Evolutionary conservation across 2,329 filamentous ascomycete species (phyloP).

Genomic region (Diaporthe citri): DNA sequence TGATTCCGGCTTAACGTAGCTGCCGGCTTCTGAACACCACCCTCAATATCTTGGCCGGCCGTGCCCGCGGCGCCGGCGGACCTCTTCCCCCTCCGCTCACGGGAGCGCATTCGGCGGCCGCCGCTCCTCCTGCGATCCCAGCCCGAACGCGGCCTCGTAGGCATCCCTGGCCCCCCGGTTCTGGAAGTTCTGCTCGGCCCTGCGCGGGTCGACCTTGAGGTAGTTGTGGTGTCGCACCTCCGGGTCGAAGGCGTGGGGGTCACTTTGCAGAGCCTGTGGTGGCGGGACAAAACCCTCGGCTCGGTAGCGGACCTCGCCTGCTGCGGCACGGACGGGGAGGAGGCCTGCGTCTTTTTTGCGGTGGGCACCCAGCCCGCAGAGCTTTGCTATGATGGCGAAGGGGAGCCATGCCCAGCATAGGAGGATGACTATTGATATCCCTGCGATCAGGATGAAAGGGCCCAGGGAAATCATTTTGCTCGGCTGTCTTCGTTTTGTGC

Average conservation of each 20-base stretch:
- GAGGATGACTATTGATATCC: conserved; percentile 5
- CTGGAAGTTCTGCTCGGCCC: background rate
- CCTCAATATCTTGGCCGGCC: background rate
- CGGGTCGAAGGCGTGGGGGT: conserved; percentile 20
- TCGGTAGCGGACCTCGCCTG: background rate
- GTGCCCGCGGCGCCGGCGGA: background rate
- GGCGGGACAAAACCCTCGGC: background rate
- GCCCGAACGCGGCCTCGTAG: conserved; percentile 56
- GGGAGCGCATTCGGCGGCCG: background rate
- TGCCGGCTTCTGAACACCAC: background rate
- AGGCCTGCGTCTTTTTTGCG: background rate
- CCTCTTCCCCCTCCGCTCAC: background rate
- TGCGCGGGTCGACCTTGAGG: conserved; percentile 2
- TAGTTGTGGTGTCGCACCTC: background rate
- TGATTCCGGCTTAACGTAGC: background rate
- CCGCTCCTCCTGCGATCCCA: conserved; percentile 45
- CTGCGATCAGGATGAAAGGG: conserved; percentile 21
- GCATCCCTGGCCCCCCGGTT: conserved; percentile 51
- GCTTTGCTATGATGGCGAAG: background rate
- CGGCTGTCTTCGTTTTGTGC: background rate
- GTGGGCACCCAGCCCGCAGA: background rate
- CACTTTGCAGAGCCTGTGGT: background rate
- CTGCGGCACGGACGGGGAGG: background rate
- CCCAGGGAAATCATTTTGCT: background rate
- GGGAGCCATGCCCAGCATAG: conserved; percentile 31